Conservation (phyloP, 768 basidiomycete genomes). For the Kwoniella pini region DNA sequence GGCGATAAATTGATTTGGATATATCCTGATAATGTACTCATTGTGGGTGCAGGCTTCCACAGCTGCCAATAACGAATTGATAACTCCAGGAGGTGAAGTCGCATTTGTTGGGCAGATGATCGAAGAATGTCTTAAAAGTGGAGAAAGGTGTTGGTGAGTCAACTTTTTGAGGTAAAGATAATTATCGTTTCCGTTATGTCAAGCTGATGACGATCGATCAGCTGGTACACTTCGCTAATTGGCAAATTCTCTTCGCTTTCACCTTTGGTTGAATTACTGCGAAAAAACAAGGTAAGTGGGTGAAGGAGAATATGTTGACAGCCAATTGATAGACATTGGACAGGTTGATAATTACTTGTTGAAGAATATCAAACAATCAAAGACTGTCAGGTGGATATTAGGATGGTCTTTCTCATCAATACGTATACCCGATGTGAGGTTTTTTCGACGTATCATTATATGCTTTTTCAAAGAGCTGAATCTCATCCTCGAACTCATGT, state of each 20-base stretch:
- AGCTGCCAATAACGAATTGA: conserved; percentile 82
- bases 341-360: conserved; percentile 86
- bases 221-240: conserved; percentile 93
- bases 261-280: conserved; percentile 64
- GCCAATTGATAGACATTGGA: neutral
- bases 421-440: conserved; percentile 74
- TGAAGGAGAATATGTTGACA: neutral
- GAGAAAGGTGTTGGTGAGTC: conserved; percentile 64
- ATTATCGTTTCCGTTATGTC: neutral
- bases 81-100: conserved; percentile 82
- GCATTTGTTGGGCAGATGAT: conserved; percentile 77
- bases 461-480: too few relatives aligned
- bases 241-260: conserved; percentile 78
- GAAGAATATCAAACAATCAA: conserved; percentile 78
- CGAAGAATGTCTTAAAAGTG: conserved; percentile 64
- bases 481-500: too few relatives aligned
- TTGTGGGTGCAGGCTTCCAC: conserved; percentile 69
- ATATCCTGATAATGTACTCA: too few relatives aligned
- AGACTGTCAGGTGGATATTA: conserved; percentile 87
- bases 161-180: neutral
- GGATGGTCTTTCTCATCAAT: conserved; percentile 74
- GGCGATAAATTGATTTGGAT: neutral
- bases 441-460: neutral
- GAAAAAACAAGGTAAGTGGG: conserved; percentile 57
- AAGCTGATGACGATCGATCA: conserved; percentile 39